These are phyloP conservation scores for Dentipellis fragilis DNA, from an alignment of 768 basidiomycete genomes.

Conservation along the genomic window DNA sequence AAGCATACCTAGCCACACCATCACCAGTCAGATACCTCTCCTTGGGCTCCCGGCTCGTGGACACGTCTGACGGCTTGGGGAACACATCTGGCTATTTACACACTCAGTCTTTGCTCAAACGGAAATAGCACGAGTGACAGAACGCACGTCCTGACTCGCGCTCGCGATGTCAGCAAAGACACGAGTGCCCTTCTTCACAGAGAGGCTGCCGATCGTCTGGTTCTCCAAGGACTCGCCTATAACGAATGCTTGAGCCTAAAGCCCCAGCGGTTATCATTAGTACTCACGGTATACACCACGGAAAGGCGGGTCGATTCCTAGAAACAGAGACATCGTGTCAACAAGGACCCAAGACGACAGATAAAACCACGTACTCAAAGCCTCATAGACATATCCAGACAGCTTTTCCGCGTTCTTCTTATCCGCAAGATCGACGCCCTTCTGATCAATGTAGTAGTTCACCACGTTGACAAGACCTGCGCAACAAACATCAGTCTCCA, in stretches of 20 bases:
- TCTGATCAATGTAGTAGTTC: constrained; percentile 51
- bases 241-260: neutral
- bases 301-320: constrained; percentile 69
- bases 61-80: constrained; percentile 33
- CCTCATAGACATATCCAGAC: constrained; percentile 54
- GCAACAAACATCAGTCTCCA: neutral
- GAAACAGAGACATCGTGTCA: constrained; percentile 4
- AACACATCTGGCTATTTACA: constrained; percentile 39
- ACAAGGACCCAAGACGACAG: neutral
- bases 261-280: neutral
- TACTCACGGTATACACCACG: constrained; percentile 54
- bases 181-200: constrained; percentile 36
- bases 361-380: constrained; percentile 44
- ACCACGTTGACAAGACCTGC: constrained; percentile 57
- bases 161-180: constrained; percentile 54
- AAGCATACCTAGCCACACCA: constrained; percentile 29
- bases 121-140: neutral
- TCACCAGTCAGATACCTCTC: constrained; percentile 41
- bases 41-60: constrained; percentile 31
- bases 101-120: neutral
- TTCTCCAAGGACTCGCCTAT: constrained; percentile 40
- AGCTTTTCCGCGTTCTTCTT: constrained; percentile 28
- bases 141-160: constrained; percentile 45
- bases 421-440: constrained; percentile 19
- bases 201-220: constrained; percentile 30